A percentile compares a stretch with the other conserved stretches of the same genome.
These are phyloP conservation scores for Fragilariopsis cylindrus DNA, from an alignment of 108 stramenopile species.

Conservation along the genomic window DNA sequence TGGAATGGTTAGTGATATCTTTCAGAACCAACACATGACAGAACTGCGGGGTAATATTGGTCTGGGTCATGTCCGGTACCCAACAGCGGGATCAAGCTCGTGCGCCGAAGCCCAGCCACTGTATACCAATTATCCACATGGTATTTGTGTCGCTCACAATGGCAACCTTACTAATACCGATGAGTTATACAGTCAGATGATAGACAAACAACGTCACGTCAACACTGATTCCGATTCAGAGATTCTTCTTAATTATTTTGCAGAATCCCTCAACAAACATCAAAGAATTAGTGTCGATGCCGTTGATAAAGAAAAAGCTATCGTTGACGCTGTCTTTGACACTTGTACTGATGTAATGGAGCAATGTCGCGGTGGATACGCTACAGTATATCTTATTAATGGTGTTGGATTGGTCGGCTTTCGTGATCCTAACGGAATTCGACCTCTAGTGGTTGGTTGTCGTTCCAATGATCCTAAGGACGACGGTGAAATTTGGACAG, in stretches of 20 bases:
- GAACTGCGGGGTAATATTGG: constrained; percentile 91
- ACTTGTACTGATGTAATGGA: constrained; percentile 83
- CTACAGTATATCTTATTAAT: constrained; percentile 92
- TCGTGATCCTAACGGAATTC: constrained; percentile 97
- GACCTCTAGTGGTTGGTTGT: constrained; percentile 92
- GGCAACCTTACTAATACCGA: constrained; percentile 96
- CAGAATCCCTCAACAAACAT: constrained; percentile 80
- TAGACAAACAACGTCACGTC: constrained; percentile 75
- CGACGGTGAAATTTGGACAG: constrained; percentile 33
- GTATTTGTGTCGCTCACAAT: constrained; percentile 97
- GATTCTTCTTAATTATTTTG: constrained; percentile 94
- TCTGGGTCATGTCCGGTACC: constrained; percentile 96
- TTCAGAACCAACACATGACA: constrained; percentile 94
- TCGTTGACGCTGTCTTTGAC: constrained; percentile 69
- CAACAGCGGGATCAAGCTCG: constrained; percentile 89
- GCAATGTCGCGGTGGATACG: constrained; percentile 92
- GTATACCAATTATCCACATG: constrained; percentile 98
- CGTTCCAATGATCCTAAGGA: constrained; percentile 42
- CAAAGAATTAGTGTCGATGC: constrained; percentile 14
- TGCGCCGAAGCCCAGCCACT: constrained; percentile 96
- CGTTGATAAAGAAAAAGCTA: constrained; percentile 34
- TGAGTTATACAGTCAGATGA: constrained; percentile 59
- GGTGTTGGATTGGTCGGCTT: constrained; percentile 96
- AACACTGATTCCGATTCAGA: constrained; percentile 99
- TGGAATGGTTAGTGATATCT: constrained; percentile 97